Conservation (phyloP, 441 rosid species). For the Euphorbia schlechtendalii region DNA sequence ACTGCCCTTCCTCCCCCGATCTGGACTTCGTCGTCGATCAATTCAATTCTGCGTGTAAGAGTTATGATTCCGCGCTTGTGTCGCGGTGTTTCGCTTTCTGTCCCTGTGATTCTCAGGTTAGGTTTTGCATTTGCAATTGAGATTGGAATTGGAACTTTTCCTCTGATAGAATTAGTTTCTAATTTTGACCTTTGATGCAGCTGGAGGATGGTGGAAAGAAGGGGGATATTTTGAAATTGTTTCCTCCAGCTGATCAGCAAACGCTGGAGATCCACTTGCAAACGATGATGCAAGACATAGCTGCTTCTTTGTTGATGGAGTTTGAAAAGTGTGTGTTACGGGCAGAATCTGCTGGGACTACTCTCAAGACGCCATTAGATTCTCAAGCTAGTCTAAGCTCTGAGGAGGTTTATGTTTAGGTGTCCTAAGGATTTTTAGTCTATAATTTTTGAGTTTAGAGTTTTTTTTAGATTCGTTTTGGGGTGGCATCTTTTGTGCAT, state of each 20-base stretch:
- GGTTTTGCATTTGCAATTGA: constrained; percentile 15
- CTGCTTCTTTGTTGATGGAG: constrained; percentile 85
- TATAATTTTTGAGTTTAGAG: constrained; percentile 13
- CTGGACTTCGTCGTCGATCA: constrained; percentile 57
- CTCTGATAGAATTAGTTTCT: background rate
- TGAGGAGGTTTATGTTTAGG: constrained; percentile 99
- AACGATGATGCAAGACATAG: constrained; percentile 97
- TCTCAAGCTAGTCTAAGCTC: constrained; percentile 96
- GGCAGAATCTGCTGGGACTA: constrained; percentile 91
- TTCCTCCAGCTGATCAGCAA: constrained; percentile 84
- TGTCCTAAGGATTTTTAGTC: constrained; percentile 62
- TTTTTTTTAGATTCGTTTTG: background rate
- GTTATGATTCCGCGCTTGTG: constrained; percentile 67
- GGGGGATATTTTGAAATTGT: constrained; percentile 54
- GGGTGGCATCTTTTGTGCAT: constrained; percentile 10
- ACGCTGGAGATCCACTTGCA: constrained; percentile 84
- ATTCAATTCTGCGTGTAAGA: constrained; percentile 48
- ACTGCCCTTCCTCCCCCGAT: constrained; percentile 88
- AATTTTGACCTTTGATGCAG: constrained; percentile 35
- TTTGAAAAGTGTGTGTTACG: constrained; percentile 91
- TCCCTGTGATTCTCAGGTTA: constrained; percentile 80
- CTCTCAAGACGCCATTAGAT: constrained; percentile 96
- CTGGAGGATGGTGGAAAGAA: constrained; percentile 68
- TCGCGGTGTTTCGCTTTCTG: constrained; percentile 86
- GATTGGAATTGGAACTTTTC: background rate